Percentiles rank a stretch among this genome's conserved stretches.
These are phyloP conservation scores for Naganishia albida DNA, from an alignment of 1,284 basidiomycete genomes.

Conservation along the genomic window DNA sequence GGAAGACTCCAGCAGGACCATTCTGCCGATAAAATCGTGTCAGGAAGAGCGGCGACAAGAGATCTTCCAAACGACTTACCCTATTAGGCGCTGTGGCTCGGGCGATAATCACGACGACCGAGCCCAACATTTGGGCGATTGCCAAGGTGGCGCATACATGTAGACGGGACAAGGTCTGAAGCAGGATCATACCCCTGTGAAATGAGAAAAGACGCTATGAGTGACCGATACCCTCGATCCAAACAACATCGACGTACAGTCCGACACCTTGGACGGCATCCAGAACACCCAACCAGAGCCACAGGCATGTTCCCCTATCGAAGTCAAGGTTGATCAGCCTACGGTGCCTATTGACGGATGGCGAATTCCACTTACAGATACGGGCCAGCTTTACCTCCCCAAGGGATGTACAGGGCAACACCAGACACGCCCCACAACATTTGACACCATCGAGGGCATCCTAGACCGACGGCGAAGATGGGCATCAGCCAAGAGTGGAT, in stretches of 20 bases:
- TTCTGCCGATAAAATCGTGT: constrained; percentile 77
- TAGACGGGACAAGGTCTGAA: constrained; percentile 85
- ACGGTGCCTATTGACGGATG: not conserved
- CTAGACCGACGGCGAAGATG: constrained; percentile 88
- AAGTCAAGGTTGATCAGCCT: constrained; percentile 18
- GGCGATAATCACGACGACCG: constrained; percentile 54
- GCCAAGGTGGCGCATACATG: constrained; percentile 90
- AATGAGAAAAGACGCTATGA: constrained; percentile 4
- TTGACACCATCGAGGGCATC: constrained; percentile 90
- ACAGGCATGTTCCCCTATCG: constrained; percentile 67
- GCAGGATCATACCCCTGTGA: constrained; percentile 75
- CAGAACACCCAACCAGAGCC: constrained; percentile 90
- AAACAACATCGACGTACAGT: constrained; percentile 49
- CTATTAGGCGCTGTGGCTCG: constrained; percentile 53
- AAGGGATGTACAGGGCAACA: constrained; percentile 74
- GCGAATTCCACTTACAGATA: constrained; percentile 61
- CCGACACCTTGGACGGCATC: constrained; percentile 91
- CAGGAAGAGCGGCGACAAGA: not conserved
- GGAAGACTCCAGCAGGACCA: constrained; percentile 85
- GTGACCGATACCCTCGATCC: not conserved
- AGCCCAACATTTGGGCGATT: constrained; percentile 66
- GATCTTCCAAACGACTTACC: constrained; percentile 22
- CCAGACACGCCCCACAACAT: constrained; percentile 57
- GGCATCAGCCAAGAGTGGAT: constrained; percentile 90
- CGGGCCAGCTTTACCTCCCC: constrained; percentile 78